Percentiles rank a stretch among this genome's conserved stretches.
Evolutionary conservation across 2,329 filamentous ascomycete genomes (phyloP).

Genomic region (Atkinsonella hypoxylon): DNA sequence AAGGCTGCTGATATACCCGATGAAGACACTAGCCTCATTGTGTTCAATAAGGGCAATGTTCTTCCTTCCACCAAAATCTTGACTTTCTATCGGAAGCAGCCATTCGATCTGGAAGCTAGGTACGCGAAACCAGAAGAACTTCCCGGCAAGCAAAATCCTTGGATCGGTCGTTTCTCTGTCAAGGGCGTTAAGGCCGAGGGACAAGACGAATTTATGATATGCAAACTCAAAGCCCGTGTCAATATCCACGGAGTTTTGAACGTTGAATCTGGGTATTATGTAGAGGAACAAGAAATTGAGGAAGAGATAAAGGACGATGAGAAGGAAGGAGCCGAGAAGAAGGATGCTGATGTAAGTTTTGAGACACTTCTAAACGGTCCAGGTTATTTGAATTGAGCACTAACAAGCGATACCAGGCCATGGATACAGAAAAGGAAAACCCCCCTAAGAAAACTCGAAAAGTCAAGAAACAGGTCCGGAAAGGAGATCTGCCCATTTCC

Average conservation of each 20-base stretch:
- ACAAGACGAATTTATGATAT: conserved; percentile 98
- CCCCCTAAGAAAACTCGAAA: conserved; percentile 82
- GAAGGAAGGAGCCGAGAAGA: conserved; percentile 55
- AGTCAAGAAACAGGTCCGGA: conserved; percentile 98
- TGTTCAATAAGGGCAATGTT: conserved; percentile 95
- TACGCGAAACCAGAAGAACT: conserved; percentile 80
- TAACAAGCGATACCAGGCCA: conserved; percentile 41
- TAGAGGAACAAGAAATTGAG: conserved; percentile 95
- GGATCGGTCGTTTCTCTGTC: conserved; percentile 95
- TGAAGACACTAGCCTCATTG: conserved; percentile 91
- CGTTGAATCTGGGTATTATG: conserved; percentile 93
- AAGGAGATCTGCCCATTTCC: conserved; percentile 84
- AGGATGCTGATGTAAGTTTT: conserved; percentile 61
- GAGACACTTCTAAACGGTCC: background rate
- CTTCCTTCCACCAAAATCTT: conserved; percentile 98
- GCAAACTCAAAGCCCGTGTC: conserved; percentile 95
- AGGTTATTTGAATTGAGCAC: background rate
- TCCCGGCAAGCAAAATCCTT: conserved; percentile 81
- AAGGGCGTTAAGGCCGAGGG: conserved; percentile 92
- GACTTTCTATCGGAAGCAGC: conserved; percentile 97
- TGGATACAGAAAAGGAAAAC: conserved; percentile 70
- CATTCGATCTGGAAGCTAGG: conserved; percentile 89
- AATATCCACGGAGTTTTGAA: conserved; percentile 96
- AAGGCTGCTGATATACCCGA: conserved; percentile 97
- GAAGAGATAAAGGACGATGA: conserved; percentile 74